Conservation (phyloP, 768 basidiomycete species). For the Scleroderma bovista region DNA sequence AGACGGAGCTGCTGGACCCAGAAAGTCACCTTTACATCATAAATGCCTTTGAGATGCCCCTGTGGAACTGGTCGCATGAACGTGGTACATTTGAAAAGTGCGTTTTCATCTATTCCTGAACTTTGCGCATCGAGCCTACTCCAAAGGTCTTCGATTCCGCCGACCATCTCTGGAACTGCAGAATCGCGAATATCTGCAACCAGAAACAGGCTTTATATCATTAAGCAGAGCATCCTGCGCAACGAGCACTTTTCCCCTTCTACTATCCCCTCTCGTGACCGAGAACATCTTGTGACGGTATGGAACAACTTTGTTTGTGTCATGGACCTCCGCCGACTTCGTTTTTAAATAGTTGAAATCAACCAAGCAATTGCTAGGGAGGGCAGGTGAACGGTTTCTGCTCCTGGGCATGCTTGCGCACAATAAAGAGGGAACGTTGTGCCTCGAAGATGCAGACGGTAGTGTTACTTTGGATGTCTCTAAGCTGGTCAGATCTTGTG, state of each 20-base stretch:
- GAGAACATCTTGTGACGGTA: conserved; percentile 85
- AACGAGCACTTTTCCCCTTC: conserved; percentile 99
- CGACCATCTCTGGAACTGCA: conserved; percentile 77
- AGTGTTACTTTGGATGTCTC: conserved; percentile 84
- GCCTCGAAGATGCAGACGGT: conserved; percentile 92
- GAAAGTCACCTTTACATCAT: conserved; percentile 79
- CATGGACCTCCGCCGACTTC: conserved; percentile 13
- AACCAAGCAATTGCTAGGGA: conserved; percentile 91
- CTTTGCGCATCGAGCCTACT: conserved; percentile 8
- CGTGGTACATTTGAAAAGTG: conserved; percentile 87
- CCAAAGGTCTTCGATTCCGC: conserved; percentile 40
- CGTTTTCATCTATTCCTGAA: conserved; percentile 10
- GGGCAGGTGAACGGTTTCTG: conserved; percentile 84
- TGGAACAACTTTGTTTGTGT: conserved; percentile 20
- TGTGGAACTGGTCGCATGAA: conserved; percentile 86
- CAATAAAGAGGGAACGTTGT: conserved; percentile 85
- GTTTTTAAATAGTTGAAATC: conserved; percentile 66
- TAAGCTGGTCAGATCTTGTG: conserved; percentile 51
- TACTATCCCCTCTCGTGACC: conserved; percentile 82
- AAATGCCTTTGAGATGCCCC: conserved; percentile 93
- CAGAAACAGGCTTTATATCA: conserved; percentile 83
- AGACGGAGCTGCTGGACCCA: conserved; percentile 68
- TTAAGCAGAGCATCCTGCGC: conserved; percentile 87
- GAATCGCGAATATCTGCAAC: conserved; percentile 75
- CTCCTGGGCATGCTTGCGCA: conserved; percentile 90